These are phyloP conservation scores for Calonectria pteridis DNA, from an alignment of 2,329 filamentous ascomycete species.

Conservation along the genomic window DNA sequence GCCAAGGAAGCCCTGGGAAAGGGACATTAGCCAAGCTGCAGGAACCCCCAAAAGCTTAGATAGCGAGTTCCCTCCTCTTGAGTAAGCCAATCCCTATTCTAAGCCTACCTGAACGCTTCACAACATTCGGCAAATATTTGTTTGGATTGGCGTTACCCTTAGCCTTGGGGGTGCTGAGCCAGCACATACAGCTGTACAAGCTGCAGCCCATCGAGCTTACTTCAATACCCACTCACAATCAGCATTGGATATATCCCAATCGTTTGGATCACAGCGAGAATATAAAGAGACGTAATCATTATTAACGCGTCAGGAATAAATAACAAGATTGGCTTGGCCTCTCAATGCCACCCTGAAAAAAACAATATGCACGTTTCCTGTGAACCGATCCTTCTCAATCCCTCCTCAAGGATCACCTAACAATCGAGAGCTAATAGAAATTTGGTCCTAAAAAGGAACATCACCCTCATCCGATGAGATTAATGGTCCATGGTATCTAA, in stretches of 20 bases:
- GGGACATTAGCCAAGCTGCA: constrained; percentile 50
- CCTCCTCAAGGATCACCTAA: constrained; percentile 32
- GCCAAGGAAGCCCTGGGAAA: constrained; percentile 84
- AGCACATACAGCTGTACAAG: neutral
- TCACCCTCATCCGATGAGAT: constrained; percentile 27
- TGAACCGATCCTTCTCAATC: constrained; percentile 34
- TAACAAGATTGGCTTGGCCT: constrained; percentile 28
- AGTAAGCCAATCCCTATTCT: constrained; percentile 26
- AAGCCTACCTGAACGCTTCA: constrained; percentile 4
- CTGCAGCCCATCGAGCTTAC: neutral
- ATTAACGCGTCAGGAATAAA: constrained; percentile 39
- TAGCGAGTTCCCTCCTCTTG: constrained; percentile 50
- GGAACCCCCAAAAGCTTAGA: constrained; percentile 47
- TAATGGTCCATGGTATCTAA: constrained; percentile 37
- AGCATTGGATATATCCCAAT: neutral
- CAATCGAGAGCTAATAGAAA: constrained; percentile 39
- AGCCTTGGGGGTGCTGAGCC: constrained; percentile 23
- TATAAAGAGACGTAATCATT: constrained; percentile 38
- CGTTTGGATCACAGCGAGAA: neutral
- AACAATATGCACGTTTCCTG: constrained; percentile 41
- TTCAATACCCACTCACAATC: neutral
- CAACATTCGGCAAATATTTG: neutral
- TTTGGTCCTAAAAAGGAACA: constrained; percentile 29
- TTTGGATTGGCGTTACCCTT: constrained; percentile 20
- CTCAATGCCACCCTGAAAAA: constrained; percentile 30